Percentiles rank a stretch among this genome's conserved stretches.
phyloP scores from a whole-genome alignment of 768 basidiomycete species.

The Polyporus arcularius region DNA sequence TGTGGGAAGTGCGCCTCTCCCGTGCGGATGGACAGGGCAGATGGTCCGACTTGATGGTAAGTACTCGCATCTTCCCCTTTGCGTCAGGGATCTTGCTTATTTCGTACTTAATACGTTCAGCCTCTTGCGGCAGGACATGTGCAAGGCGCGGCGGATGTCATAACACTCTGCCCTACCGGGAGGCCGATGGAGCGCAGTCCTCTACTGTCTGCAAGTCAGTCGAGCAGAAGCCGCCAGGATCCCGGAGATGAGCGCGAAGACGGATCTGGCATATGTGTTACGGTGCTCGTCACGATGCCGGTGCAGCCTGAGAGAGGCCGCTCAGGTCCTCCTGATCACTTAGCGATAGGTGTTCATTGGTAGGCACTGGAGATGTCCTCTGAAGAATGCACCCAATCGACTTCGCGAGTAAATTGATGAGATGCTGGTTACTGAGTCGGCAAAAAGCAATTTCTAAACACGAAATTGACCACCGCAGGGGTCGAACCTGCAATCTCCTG shows the following conservation, averaged over 20 bases:
- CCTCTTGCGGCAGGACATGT: background rate
- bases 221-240: background rate
- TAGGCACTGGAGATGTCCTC: background rate
- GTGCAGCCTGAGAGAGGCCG: background rate
- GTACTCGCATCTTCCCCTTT: background rate
- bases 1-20: background rate
- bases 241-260: too few species aligned
- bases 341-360: background rate
- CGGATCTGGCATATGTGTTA: background rate
- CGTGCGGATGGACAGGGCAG: background rate
- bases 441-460: too few species aligned
- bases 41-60: background rate
- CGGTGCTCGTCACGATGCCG: background rate
- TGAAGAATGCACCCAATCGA: too few species aligned
- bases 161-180: too few species aligned
- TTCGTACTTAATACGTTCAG: background rate
- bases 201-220: background rate
- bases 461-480: constrained; percentile 87
- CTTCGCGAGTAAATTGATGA: too few species aligned
- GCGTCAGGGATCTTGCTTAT: background rate
- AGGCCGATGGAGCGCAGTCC: too few species aligned
- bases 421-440: too few species aligned
- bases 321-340: background rate
- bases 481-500: constrained; percentile 94
- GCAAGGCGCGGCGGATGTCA: background rate